Evolutionary conservation across 2,329 filamentous ascomycete species (phyloP).

Genomic region (Trichoderma sp.): DNA sequence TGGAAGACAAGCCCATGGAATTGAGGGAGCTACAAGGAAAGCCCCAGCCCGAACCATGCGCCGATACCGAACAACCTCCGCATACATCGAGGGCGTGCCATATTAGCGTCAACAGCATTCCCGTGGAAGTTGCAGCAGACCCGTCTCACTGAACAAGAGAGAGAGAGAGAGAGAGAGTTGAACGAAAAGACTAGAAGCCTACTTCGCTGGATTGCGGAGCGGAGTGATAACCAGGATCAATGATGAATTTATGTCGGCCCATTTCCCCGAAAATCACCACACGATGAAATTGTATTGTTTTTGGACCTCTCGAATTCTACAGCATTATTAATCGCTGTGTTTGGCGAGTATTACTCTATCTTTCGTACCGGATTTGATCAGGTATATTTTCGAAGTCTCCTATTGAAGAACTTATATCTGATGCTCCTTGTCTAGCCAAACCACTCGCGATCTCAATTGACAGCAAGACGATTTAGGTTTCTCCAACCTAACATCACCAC

Average conservation of each 20-base stretch:
- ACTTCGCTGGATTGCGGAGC: not conserved
- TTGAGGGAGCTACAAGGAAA: slow-evolving; percentile 19
- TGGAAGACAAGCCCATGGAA: slow-evolving; percentile 19
- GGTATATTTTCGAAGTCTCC: not conserved
- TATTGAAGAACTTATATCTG: not conserved
- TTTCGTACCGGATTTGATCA: not conserved
- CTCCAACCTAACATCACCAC: not conserved
- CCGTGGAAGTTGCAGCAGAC: slow-evolving; percentile 15
- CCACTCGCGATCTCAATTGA: not conserved
- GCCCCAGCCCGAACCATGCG: not conserved
- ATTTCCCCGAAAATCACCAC: not conserved
- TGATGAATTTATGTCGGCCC: not conserved
- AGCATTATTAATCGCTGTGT: not conserved
- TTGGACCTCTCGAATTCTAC: not conserved
- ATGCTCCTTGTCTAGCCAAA: not conserved
- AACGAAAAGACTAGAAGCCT: not conserved
- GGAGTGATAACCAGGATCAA: not conserved
- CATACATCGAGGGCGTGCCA: not conserved
- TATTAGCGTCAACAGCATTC: slow-evolving; percentile 10
- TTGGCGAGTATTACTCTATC: not conserved
- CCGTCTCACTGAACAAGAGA: not conserved
- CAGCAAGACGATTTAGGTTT: not conserved
- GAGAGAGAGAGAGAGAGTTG: not conserved
- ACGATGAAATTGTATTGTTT: not conserved
- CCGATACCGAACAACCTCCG: not conserved